Evolutionary conservation across 2,329 filamentous ascomycete species (phyloP), one percentile per base, ranked within the genome.

Genomic region (Lizonia empirigonia): DNA sequence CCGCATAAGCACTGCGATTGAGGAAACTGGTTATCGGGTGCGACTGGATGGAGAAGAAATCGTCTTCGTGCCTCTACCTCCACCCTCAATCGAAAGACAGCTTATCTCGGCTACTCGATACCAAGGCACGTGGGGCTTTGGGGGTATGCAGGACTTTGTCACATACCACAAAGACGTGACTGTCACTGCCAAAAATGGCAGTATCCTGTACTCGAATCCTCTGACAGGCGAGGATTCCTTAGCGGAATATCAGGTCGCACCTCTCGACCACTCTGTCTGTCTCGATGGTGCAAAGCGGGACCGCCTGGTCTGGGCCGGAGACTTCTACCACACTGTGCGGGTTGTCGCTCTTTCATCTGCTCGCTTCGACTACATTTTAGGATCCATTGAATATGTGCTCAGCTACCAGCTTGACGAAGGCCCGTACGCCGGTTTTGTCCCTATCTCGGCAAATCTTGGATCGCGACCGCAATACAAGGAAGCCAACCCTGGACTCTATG

Each of bases 241-340:
- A 1, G 62, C 50, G 1, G 76, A 79, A 35, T 78, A 76, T 29
- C 68, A 69, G 4, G 68, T 74, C 0, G 62, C 65, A 2, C 53
- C 58, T 1, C 73, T 77, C 19, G 50, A 63, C 1, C 57, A 60
- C 5, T 70, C 71, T 2, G 67, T 76, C 7, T 78, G 76, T 35
- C 59, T 77, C 1, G 75, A 78, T 49, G 74, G 75, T 2, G 68
- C 71, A 0, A 78, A 77, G 51, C 63, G 76, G 5, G 76, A 78
- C 50, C 65, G 75, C 0, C 61, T 76, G 1, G 64, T 76, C 5
- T 78, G 76, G 75, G 64, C 70, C 3, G 75, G 76, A 5, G 75
- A 78, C 49, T 77, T 76, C 44, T 72, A 72, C 32, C 75, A 78
- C 54, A 77, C 77, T 0, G 60, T 69, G 1, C 65, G 70, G 9